These are phyloP conservation scores for Leccinellum rugosiceps DNA, from an alignment of 768 basidiomycete species.

Conservation along the genomic window DNA sequence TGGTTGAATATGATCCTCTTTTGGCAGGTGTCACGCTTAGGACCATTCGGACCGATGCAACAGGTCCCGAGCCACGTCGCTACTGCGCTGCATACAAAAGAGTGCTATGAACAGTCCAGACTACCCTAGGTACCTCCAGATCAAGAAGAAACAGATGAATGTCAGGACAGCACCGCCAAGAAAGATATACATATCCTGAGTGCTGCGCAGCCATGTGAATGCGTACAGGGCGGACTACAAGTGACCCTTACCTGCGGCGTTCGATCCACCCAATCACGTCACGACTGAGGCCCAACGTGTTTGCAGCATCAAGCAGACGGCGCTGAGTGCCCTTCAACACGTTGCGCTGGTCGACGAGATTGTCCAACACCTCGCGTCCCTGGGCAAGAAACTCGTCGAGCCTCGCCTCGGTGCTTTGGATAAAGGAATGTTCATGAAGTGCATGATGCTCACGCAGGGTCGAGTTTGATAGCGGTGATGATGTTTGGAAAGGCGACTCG, in stretches of 20 bases:
- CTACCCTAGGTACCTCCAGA: slow-evolving; percentile 85
- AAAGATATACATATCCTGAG: slow-evolving; percentile 95
- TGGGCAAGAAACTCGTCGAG: slow-evolving; percentile 92
- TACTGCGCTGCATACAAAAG: neutral
- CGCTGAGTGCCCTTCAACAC: slow-evolving; percentile 94
- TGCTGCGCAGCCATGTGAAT: slow-evolving; percentile 45
- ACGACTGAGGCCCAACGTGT: slow-evolving; percentile 89
- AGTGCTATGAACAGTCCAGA: neutral
- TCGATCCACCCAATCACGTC: slow-evolving; percentile 98
- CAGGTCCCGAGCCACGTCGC: neutral
- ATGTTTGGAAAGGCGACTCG: slow-evolving; percentile 81
- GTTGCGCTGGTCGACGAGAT: slow-evolving; percentile 87
- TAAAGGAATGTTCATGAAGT: slow-evolving; percentile 83
- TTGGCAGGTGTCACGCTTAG: slow-evolving; percentile 10
- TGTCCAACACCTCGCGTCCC: slow-evolving; percentile 88
- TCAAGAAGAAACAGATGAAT: slow-evolving; percentile 90
- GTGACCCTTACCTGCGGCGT: slow-evolving; percentile 64
- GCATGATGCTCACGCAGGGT: slow-evolving; percentile 72
- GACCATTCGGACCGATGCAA: neutral
- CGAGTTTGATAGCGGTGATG: slow-evolving; percentile 52
- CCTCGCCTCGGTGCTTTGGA: slow-evolving; percentile 75
- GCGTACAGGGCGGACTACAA: neutral
- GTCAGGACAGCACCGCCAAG: slow-evolving; percentile 80
- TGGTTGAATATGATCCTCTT: slow-evolving; percentile 2
- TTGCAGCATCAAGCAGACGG: slow-evolving; percentile 83